Conservation (phyloP, 169 alveolate genomes). For the Cryptosporidium baileyi region DNA sequence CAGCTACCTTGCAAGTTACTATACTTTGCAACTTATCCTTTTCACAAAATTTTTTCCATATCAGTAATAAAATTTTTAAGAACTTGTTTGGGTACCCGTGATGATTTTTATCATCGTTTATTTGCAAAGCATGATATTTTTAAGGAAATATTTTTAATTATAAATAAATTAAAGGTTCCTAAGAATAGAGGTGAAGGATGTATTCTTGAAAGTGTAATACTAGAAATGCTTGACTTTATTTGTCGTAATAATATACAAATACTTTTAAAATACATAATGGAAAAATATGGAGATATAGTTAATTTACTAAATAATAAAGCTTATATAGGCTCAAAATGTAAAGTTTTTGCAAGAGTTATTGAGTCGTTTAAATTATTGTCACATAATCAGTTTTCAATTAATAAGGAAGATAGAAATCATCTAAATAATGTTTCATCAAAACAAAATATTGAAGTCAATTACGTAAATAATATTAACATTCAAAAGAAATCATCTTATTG, state of each 20-base stretch:
- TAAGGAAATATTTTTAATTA: slow-evolving; percentile 8
- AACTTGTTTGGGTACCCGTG: slow-evolving; percentile 72
- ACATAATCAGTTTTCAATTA: background rate
- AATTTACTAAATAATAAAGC: slow-evolving; percentile 1
- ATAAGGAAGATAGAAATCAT: background rate
- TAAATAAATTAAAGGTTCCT: slow-evolving; percentile 13
- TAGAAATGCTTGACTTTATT: slow-evolving; percentile 64
- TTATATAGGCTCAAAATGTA: slow-evolving; percentile 27
- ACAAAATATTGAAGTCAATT: background rate
- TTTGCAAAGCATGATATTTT: slow-evolving; percentile 58
- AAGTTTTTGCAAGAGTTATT: slow-evolving; percentile 50
- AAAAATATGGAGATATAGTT: slow-evolving; percentile 7
- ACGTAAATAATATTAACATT: background rate
- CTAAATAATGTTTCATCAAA: background rate
- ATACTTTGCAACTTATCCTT: slow-evolving; percentile 73
- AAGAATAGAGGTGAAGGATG: slow-evolving; percentile 60
- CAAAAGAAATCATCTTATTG: too few relatives aligned
- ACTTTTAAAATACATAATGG: slow-evolving; percentile 18
- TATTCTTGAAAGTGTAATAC: slow-evolving; percentile 53
- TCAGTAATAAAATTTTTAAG: slow-evolving; percentile 78
- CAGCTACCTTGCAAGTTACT: slow-evolving; percentile 75
- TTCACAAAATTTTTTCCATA: slow-evolving; percentile 77
- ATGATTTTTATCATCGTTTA: slow-evolving; percentile 59
- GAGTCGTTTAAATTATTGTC: slow-evolving; percentile 7
- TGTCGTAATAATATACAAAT: slow-evolving; percentile 52